phyloP scores from a whole-genome alignment of 139 green algal species.

The Coelastrella sp. region DNA sequence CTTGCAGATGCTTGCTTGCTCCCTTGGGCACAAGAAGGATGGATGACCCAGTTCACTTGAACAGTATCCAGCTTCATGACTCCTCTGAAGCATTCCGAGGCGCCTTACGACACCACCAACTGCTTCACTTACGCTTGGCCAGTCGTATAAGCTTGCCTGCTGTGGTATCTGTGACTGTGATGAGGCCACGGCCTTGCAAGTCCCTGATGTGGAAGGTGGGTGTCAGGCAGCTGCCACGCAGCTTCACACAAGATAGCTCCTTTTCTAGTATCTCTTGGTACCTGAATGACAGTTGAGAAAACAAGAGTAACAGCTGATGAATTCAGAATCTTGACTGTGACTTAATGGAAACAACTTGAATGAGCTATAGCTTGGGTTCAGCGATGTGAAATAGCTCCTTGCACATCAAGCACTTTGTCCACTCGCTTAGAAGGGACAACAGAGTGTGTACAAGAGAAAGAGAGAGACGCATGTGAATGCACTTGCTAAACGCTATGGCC shows the following conservation, averaged over 20 bases:
- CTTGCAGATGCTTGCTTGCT: no score
- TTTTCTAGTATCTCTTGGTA: conserved; percentile 33
- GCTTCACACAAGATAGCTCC: conserved; percentile 28
- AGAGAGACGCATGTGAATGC: no score
- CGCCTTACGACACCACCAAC: not conserved
- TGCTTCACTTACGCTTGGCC: conserved; percentile 8
- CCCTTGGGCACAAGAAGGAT: no score
- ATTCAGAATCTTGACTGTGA: no score
- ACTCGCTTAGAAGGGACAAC: no score
- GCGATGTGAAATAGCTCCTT: no score
- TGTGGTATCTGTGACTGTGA: conserved; percentile 13
- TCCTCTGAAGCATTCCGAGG: not conserved
- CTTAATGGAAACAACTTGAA: no score
- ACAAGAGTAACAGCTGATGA: no score
- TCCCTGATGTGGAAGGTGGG: conserved; percentile 15
- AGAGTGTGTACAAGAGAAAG: no score
- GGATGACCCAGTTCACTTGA: not conserved
- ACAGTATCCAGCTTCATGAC: not conserved
- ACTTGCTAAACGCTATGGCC: no score
- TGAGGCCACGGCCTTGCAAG: conserved; percentile 14
- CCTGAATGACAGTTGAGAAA: not conserved
- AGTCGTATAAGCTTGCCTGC: conserved; percentile 26
- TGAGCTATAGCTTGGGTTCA: no score
- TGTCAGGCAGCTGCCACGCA: conserved; percentile 34
- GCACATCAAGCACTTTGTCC: no score